Base-by-base conservation (phyloP, 257 asterid genomes). In the Solanum chmielewskii region DNA sequence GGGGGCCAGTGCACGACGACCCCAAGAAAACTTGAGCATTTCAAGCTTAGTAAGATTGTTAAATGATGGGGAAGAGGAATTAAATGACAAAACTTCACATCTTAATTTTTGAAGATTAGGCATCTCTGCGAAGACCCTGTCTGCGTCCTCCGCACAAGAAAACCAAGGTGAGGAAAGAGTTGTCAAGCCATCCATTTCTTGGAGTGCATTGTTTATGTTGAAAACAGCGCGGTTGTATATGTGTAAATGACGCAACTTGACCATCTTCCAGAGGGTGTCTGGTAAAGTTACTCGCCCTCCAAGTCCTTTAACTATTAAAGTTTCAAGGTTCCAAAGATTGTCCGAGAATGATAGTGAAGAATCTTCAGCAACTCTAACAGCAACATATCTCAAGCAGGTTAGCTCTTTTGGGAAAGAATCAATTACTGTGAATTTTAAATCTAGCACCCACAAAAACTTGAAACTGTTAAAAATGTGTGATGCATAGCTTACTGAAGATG, bases 321-420 rank as follows among this genome's bases (percentile, higher is more conserved):
- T 88, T 76, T 88, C 86, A 25, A 88, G 52, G 52, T 77, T 77
- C 66, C 52, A 12, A 20, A 88, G 86, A 59, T 77, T 47, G 86
- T 27, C 8, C 0, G 83, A 69, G 42, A 84, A 49, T 47, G 83
- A 37, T 7, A 84, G 42, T 8, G 64, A 3, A 33, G 64, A 5
- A 45, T 33, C 45, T 20, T 66, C 45, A 3, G 83, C 10, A 25
- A 35, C 13, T 1, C 25, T 29, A 35, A 88, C 16, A 25, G 86
- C 86, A 35, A 78, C 25, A 45, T 88, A 85, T 47, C 83, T 85
- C 62, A 88, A 37, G 21, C 70, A 82, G 18, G 52, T 41, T 12
- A 60, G 77, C 1, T 25, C 68, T 84, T 20, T 9, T 11, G 66
- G 86, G 49, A 62, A 25, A 88, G 25, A 42, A 23, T 77, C 86